Base-by-base conservation (phyloP, 345 rosid species). In the Pistacia atlantica region DNA sequence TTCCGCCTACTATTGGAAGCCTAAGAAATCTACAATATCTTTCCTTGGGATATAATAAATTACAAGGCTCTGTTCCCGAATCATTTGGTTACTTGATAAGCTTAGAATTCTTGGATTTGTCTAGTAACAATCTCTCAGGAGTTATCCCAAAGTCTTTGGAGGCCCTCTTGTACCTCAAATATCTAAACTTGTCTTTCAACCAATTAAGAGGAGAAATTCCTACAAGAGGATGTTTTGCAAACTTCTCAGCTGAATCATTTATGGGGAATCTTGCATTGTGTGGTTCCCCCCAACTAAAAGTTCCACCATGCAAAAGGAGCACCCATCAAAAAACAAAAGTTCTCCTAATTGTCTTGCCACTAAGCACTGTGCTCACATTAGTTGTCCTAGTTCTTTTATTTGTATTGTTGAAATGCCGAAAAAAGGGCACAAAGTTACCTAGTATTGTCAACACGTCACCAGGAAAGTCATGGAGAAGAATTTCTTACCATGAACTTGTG, bases 141-240 rank as follows among this genome's bases (percentile, higher is more conserved):
- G 11, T 1, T 2, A 67, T 78, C 16, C 77, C 77, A 45, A 67
- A 60, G 17, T 78, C 81, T 5, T 25, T 79, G 11, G 75, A 79
- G 49, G 13, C 8, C 1, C 71, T 79, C 5, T 38, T 3, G 14
- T 42, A 25, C 20, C 56, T 79, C 31, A 55, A 52, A 3, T 13
- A 25, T 55, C 6, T 69, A 2, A 75, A 79, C 10, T 11, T 46
- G 8, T 75, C 71, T 56, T 75, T 79, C 71, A 75, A 79, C 4
- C 13, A n/a, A 12, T 22, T 75, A 8, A 31, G 55, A 42, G 81
- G 81, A 59, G 72, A 79, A 69, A 56, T 79, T 69, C 82, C 67
- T 7, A 63, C 3, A 4, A 22, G 28, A 74, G 78, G 82, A 14
- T 5, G 22, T 11, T 67, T 73, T 4, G 1, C 0, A 3, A 79